phyloP scores from a whole-genome alignment of 225 moss, liverwort and hornwort species.

The Lunularia cruciata region DNA sequence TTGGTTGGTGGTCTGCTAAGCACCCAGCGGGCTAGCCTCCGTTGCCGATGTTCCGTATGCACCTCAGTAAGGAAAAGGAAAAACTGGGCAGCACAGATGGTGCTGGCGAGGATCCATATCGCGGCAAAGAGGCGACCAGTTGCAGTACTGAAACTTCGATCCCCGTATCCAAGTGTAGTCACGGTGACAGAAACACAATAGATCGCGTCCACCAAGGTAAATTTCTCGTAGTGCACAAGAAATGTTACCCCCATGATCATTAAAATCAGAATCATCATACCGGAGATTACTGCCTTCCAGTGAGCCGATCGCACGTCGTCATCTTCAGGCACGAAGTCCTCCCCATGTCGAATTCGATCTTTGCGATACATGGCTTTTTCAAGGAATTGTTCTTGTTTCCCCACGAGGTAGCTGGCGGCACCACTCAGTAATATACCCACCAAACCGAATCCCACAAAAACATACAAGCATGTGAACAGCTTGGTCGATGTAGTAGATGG shows the following conservation, averaged over 20 bases:
- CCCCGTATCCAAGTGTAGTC: conserved; percentile 88
- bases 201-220: conserved; percentile 55
- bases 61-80: conserved; percentile 69
- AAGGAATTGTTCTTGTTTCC: conserved; percentile 73
- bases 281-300: conserved; percentile 57
- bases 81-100: conserved; percentile 70
- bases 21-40: conserved; percentile 61
- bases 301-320: conserved; percentile 47
- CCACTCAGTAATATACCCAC: conserved; percentile 61
- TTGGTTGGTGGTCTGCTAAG: conserved; percentile 60
- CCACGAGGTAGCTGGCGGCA: conserved; percentile 71
- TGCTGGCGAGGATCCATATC: conserved; percentile 73
- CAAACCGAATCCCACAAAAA: conserved; percentile 72
- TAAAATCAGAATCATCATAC: conserved; percentile 47
- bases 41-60: conserved; percentile 57
- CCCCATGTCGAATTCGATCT: conserved; percentile 19
- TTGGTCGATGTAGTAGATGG: conserved; percentile 47
- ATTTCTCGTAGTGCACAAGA: conserved; percentile 50
- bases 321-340: conserved; percentile 21
- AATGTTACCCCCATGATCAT: conserved; percentile 29
- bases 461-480: conserved; percentile 67
- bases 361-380: conserved; percentile 45
- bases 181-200: conserved; percentile 79
- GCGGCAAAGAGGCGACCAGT: conserved; percentile 69
- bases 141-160: conserved; percentile 57